A percentile compares a stretch with the other conserved stretches of the same genome.
Conservation (phyloP, 768 basidiomycete genomes). For the Trametes coccinea region DNA sequence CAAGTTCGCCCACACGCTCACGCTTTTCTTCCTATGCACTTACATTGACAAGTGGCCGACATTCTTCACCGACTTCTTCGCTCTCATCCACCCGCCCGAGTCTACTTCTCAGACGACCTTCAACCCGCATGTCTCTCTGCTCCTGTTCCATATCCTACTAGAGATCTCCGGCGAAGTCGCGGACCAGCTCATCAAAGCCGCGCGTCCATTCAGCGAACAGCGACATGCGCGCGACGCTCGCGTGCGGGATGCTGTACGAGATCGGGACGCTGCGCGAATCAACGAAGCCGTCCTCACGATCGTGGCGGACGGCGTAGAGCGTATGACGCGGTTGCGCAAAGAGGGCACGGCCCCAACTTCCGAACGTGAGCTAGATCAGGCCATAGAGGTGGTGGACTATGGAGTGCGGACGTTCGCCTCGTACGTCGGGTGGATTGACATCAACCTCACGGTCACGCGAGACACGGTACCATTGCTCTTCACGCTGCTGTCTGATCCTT, state of each 20-base stretch:
- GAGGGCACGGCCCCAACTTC: slow-evolving; percentile 40
- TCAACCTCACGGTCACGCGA: slow-evolving; percentile 92
- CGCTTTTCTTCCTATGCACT: slow-evolving; percentile 84
- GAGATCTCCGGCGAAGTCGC: slow-evolving; percentile 98
- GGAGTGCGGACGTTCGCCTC: slow-evolving; percentile 91
- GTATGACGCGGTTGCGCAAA: slow-evolving; percentile 55
- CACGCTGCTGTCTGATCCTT: slow-evolving; percentile 74
- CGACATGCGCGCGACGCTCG: slow-evolving; percentile 81
- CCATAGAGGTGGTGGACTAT: slow-evolving; percentile 84
- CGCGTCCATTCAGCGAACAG: slow-evolving; percentile 65
- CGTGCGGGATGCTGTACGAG: slow-evolving; percentile 87
- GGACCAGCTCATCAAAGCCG: slow-evolving; percentile 90
- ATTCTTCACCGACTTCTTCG: slow-evolving; percentile 79
- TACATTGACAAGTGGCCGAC: slow-evolving; percentile 85
- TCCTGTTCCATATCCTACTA: slow-evolving; percentile 88
- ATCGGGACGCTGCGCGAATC: slow-evolving; percentile 82
- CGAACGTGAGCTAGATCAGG: slow-evolving; percentile 55
- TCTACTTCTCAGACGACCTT: slow-evolving; percentile 58
- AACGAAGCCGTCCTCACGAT: slow-evolving; percentile 88
- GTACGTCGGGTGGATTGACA: slow-evolving; percentile 98
- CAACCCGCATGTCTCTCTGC: slow-evolving; percentile 82
- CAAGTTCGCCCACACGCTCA: slow-evolving; percentile 91
- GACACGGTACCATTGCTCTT: slow-evolving; percentile 85
- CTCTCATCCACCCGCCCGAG: slow-evolving; percentile 65
- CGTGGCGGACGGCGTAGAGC: slow-evolving; percentile 67